Evolutionary conservation across 2,329 filamentous ascomycete species (phyloP).

Genomic region (Aphanocladium album): DNA sequence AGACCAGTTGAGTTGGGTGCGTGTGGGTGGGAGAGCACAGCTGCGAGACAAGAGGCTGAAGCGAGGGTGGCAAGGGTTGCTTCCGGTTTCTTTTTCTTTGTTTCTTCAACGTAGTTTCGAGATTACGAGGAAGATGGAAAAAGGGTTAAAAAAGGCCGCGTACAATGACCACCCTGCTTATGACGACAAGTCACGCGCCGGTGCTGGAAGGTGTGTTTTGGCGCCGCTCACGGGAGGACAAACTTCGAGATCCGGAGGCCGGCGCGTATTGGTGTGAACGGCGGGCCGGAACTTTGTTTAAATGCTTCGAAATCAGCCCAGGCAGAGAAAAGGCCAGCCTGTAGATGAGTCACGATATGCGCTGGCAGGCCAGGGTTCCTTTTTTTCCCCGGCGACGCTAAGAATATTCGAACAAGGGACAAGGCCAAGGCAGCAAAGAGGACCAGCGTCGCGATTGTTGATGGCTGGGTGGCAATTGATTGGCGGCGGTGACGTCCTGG

Average conservation of each 20-base stretch:
- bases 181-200: conserved; percentile 1
- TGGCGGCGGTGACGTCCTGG: conserved; percentile 9
- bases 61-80: not conserved
- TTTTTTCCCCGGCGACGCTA: not conserved
- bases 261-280: conserved; percentile 1
- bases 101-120: not conserved
- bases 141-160: not conserved
- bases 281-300: not conserved
- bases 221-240: not conserved
- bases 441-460: not conserved
- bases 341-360: conserved; percentile 1
- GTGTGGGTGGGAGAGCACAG: not conserved
- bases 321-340: not conserved
- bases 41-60: not conserved
- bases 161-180: conserved; percentile 1
- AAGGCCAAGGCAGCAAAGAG: not conserved
- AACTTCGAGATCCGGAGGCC: not conserved
- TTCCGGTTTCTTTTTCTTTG: not conserved
- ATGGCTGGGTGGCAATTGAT: conserved; percentile 7
- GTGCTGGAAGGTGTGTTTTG: not conserved
- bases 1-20: not conserved
- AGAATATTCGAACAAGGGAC: not conserved
- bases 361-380: not conserved
- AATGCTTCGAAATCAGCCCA: not conserved
- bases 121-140: not conserved